phyloP scores from a whole-genome alignment of 2,329 filamentous ascomycete genomes.

The Aspergillus sp. region DNA sequence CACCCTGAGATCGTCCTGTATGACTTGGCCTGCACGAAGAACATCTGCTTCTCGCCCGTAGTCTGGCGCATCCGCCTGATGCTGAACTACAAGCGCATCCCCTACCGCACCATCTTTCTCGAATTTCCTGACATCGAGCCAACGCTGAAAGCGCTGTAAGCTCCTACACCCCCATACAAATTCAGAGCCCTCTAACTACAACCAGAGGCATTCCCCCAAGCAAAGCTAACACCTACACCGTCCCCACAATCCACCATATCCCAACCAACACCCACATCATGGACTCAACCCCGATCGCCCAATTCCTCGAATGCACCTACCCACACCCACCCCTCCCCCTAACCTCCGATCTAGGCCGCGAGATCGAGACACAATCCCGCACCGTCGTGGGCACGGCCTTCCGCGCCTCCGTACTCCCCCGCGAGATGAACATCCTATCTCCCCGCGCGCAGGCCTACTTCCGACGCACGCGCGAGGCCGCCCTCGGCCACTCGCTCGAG shows the following conservation, averaged over 20 bases:
- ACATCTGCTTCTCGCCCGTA: slow-evolving; percentile 42
- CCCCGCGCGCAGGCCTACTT: slow-evolving; percentile 40
- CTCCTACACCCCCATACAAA: slow-evolving; percentile 20
- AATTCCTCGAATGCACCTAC: slow-evolving; percentile 44
- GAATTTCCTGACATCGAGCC: slow-evolving; percentile 46
- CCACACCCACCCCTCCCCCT: slow-evolving; percentile 34
- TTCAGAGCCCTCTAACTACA: background rate
- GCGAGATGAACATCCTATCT: slow-evolving; percentile 32
- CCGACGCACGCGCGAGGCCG: slow-evolving; percentile 37
- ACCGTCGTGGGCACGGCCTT: slow-evolving; percentile 27
- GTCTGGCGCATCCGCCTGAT: slow-evolving; percentile 46
- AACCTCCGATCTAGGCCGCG: slow-evolving; percentile 34
- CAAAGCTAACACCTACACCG: slow-evolving; percentile 33
- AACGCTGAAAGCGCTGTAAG: slow-evolving; percentile 42
- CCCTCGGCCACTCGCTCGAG: slow-evolving; percentile 37
- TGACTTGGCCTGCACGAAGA: slow-evolving; percentile 41
- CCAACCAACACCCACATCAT: slow-evolving; percentile 41
- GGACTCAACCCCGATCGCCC: slow-evolving; percentile 40
- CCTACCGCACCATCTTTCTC: slow-evolving; percentile 43
- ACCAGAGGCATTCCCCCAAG: background rate
- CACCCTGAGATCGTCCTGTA: slow-evolving; percentile 41
- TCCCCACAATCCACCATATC: slow-evolving; percentile 43
- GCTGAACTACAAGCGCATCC: slow-evolving; percentile 45
- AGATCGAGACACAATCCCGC: slow-evolving; percentile 34
- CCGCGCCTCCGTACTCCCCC: slow-evolving; percentile 13